Percentiles rank a stretch among this genome's conserved stretches.
Evolutionary conservation across 163 green algal species (phyloP).

Genomic region (Chloromonas sp.): DNA sequence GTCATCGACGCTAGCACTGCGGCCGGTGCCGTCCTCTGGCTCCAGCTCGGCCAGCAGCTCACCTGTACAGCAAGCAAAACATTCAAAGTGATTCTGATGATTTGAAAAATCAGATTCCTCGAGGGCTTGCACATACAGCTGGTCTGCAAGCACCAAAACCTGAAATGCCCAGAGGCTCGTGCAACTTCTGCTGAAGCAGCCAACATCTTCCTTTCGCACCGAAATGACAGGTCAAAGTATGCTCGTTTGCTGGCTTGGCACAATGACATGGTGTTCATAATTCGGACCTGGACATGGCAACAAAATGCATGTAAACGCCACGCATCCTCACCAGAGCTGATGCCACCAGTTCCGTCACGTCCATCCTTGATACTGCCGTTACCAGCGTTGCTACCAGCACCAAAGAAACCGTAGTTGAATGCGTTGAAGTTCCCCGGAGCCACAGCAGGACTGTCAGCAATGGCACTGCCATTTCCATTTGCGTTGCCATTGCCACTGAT

Average conservation of each 20-base stretch:
- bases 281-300: not conserved
- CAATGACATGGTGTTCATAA: too few relatives aligned
- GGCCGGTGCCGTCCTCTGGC: not conserved
- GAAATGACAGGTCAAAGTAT: too few relatives aligned
- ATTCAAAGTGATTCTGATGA: too few relatives aligned
- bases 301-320: not conserved
- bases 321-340: not conserved
- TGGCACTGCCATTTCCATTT: not conserved
- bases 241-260: too few relatives aligned
- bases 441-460: not conserved
- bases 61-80: not conserved
- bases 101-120: too few relatives aligned
- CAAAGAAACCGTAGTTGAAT: constrained; percentile 42
- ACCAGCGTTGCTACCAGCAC: not conserved
- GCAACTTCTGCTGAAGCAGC: too few relatives aligned
- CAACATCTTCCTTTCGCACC: too few relatives aligned
- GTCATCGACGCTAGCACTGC: not conserved
- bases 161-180: too few relatives aligned
- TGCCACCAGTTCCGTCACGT: not conserved
- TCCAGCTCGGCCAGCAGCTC: not conserved
- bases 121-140: too few relatives aligned
- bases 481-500: not conserved
- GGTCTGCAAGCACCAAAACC: too few relatives aligned
- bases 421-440: constrained; percentile 20
- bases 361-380: too few relatives aligned